These are phyloP conservation scores for Russula sp. DNA, from an alignment of 768 basidiomycete species.

Conservation along the genomic window DNA sequence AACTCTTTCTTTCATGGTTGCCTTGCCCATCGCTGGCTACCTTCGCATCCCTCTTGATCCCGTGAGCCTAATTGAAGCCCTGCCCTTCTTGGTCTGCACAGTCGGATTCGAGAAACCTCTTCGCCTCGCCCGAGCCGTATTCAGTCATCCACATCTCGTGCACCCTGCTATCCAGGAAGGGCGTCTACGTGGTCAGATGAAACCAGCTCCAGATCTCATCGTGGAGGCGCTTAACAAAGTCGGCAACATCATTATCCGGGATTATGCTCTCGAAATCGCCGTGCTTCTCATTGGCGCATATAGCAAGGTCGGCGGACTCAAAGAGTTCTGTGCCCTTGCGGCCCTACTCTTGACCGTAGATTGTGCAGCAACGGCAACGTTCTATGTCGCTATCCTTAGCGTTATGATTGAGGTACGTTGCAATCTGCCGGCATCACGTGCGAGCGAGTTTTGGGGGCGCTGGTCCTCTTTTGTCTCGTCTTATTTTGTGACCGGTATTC, in stretches of 20 bases:
- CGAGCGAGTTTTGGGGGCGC: constrained; percentile 5
- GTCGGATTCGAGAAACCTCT: constrained; percentile 98
- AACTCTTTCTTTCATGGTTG: constrained; percentile 76
- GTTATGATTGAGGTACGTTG: constrained; percentile 87
- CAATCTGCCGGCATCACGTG: background rate
- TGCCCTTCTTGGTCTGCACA: constrained; percentile 96
- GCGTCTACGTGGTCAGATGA: constrained; percentile 41
- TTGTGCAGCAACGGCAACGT: constrained; percentile 83
- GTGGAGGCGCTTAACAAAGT: constrained; percentile 75
- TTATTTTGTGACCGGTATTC: constrained; percentile 9
- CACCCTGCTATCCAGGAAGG: constrained; percentile 30
- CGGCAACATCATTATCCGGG: constrained; percentile 81
- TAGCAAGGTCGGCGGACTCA: constrained; percentile 80
- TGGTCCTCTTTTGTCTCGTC: constrained; percentile 1
- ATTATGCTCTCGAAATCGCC: constrained; percentile 89
- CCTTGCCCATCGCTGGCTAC: constrained; percentile 70
- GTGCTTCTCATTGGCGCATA: constrained; percentile 85
- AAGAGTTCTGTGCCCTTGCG: constrained; percentile 92
- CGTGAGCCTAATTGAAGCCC: constrained; percentile 86
- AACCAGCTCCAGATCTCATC: constrained; percentile 78
- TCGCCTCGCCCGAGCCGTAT: constrained; percentile 83
- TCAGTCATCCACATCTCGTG: constrained; percentile 63
- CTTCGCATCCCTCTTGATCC: constrained; percentile 88
- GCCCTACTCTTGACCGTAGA: constrained; percentile 84
- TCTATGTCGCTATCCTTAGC: constrained; percentile 83